Base-by-base conservation (phyloP, 116 monocot genomes). In the Posidonia oceanica region DNA sequence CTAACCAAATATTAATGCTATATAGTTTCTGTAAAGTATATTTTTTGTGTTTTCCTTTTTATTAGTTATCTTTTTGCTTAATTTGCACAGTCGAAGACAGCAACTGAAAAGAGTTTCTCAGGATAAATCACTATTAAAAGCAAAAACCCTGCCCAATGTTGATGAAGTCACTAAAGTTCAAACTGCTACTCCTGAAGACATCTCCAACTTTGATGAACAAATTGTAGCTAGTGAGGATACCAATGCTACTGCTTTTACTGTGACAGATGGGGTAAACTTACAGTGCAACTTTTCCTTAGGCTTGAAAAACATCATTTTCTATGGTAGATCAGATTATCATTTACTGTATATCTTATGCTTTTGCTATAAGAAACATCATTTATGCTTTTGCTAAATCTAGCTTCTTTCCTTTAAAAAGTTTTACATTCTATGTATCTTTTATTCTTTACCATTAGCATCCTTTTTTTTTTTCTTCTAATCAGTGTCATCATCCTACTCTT, bases 91-190 rank as follows among this genome's bases (percentile, higher is more conserved):
- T 5, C 44, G 69, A 73, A 84, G 72, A 63, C 67, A 75, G 40
- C 75, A 82, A 71, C 11, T 40, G n/a, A 84, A 79, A 75, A 82
- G 75, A 29, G 57, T n/a, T 59, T 60, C 67, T 23, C 75, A 57
- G 0, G 74, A 77, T 22, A 71, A 56, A 56, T 69, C 59, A 11
- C 56, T 71, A 66, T 54, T 66, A 63, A 85, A 79, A 56, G 52
- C 66, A 64, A 78, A 77, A 7, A 10, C 69, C 22, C 18, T 2
- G 14, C 21, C 63, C 4, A 72, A 74, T 74, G 71, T 10, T 64
- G 77, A 76, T 54, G 84, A 75, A 61, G 69, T 48, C 16, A 40
- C 70, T 69, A 74, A 80, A 58, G 70, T 70, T 75, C 68, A 75
- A 77, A 69, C 72, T 69, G 29, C 53, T 44, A 77, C 39, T 53